Conservation (phyloP, 305 asterid species). For the Ruellia speciosa region DNA sequence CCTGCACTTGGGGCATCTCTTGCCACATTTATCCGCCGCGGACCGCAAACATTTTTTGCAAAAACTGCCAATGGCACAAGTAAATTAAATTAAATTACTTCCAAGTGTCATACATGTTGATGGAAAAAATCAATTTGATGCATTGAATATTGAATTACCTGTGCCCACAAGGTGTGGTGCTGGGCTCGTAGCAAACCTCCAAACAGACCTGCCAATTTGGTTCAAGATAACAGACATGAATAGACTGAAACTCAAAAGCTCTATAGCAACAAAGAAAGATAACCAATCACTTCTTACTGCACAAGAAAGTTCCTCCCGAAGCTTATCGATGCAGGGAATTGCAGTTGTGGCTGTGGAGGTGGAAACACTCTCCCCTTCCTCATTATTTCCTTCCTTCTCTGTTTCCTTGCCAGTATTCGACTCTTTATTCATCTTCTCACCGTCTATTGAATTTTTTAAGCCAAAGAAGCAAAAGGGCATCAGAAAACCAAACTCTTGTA, state of each 20-base stretch:
- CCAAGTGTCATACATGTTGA: not conserved
- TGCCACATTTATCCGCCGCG: conserved; percentile 89
- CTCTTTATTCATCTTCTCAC: conserved; percentile 27
- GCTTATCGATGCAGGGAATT: conserved; percentile 70
- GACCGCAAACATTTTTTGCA: conserved; percentile 74
- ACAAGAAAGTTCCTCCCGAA: conserved; percentile 88
- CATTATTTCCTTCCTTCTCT: conserved; percentile 27
- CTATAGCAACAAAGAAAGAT: conserved; percentile 3
- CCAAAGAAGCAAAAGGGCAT: conserved; percentile 8
- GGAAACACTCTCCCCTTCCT: conserved; percentile 29
- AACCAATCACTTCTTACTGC: conserved; percentile 46
- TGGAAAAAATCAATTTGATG: not conserved
- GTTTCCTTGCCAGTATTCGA: conserved; percentile 15
- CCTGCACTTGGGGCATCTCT: conserved; percentile 94
- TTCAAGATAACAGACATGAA: too few species aligned
- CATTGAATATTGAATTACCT: conserved; percentile 34
- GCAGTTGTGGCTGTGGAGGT: conserved; percentile 23
- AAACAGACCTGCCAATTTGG: conserved; percentile 59
- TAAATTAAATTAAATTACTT: too few species aligned
- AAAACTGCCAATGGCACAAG: conserved; percentile 35
- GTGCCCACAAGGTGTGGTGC: conserved; percentile 98
- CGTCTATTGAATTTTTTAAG: conserved; percentile 24
- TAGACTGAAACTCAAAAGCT: not conserved
- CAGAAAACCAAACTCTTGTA: conserved; percentile 1
- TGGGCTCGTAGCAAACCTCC: conserved; percentile 84